Conservation (phyloP, 805 yeast species). For the Pichia ethanolica region DNA sequence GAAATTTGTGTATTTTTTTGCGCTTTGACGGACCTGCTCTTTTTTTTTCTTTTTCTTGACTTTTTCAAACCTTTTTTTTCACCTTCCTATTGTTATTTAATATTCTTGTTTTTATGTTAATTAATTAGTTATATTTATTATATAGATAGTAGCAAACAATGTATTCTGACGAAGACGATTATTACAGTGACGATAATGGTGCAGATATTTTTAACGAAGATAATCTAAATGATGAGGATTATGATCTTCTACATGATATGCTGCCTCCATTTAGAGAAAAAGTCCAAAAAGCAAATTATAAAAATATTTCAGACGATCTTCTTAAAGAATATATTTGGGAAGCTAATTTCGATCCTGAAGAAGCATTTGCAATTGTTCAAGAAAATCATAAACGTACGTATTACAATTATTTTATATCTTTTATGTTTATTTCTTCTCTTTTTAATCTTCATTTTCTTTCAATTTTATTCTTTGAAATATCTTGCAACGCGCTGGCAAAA, state of each 20-base stretch:
- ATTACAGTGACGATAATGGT: not conserved
- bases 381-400: constrained; percentile 12
- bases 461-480: no score
- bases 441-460: no score
- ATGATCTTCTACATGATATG: constrained; percentile 17
- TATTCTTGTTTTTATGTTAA: no score
- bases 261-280: constrained; percentile 6
- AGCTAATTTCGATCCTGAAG: constrained; percentile 9
- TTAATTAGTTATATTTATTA: not conserved
- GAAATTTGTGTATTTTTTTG: not conserved
- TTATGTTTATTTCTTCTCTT: not conserved
- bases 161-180: not conserved
- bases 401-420: not conserved
- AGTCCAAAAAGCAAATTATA: not conserved
- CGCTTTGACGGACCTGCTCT: not conserved
- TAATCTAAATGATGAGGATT: constrained; percentile 36
- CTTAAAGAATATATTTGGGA: constrained; percentile 13
- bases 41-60: not conserved
- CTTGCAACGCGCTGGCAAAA: no score
- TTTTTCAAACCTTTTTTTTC: not conserved
- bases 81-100: no score
- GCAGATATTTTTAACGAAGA: constrained; percentile 27
- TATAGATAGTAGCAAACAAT: not conserved
- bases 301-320: constrained; percentile 1
- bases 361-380: constrained; percentile 2